These are phyloP conservation scores for Xylaria castorea DNA, from an alignment of 495 filamentous ascomycete species.

Conservation along the genomic window DNA sequence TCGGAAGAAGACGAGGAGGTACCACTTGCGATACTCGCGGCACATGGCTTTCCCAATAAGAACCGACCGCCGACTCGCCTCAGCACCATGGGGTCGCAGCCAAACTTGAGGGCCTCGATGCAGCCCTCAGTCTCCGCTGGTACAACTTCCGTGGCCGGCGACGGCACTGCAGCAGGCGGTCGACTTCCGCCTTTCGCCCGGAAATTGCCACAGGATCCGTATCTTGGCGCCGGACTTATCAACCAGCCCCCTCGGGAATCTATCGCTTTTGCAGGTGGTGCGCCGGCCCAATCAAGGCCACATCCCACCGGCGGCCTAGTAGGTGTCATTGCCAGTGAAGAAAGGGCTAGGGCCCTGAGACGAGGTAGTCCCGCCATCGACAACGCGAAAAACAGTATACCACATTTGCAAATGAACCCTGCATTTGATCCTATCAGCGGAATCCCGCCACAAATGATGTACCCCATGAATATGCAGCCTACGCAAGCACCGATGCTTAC, in stretches of 20 bases:
- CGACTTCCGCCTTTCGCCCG: conserved; percentile 84
- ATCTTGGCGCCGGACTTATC: conserved; percentile 81
- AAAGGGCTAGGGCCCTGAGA: conserved; percentile 76
- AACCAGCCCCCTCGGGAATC: conserved; percentile 78
- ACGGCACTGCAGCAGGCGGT: conserved; percentile 32
- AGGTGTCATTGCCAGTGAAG: conserved; percentile 88
- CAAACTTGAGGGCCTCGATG: conserved; percentile 60
- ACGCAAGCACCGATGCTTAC: conserved; percentile 48
- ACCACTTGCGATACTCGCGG: conserved; percentile 85
- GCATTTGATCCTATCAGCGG: conserved; percentile 52
- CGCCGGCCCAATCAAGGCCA: conserved; percentile 54
- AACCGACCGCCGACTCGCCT: conserved; percentile 79
- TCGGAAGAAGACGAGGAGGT: conserved; percentile 86
- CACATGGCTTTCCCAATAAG: conserved; percentile 90
- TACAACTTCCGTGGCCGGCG: conserved; percentile 35
- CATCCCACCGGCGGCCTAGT: conserved; percentile 75
- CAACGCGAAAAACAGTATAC: conserved; percentile 30
- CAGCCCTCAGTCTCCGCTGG: conserved; percentile 33
- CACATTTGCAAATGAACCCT: conserved; percentile 43
- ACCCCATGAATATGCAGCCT: conserved; percentile 50
- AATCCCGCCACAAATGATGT: conserved; percentile 58
- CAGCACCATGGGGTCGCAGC: conserved; percentile 68
- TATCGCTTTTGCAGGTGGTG: conserved; percentile 70
- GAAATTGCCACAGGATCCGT: conserved; percentile 87
- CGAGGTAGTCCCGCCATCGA: conserved; percentile 76